A percentile compares a stretch with the other conserved stretches of the same genome.
Evolutionary conservation across 208 protist genomes (phyloP).

Genomic region (Leishmania turanica): DNA sequence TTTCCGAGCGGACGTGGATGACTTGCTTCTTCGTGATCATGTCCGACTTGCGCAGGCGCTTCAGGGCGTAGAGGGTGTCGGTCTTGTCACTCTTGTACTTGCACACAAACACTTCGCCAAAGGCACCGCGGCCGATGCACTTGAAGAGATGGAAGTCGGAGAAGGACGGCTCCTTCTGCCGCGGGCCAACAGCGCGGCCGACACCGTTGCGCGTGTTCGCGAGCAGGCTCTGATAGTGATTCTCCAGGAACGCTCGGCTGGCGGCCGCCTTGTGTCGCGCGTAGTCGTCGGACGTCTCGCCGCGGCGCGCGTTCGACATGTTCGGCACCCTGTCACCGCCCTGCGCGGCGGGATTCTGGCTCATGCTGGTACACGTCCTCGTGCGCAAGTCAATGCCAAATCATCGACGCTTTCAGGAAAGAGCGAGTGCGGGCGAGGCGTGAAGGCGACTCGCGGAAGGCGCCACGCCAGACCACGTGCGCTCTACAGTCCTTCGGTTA

Average conservation of each 20-base stretch:
- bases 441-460: background rate
- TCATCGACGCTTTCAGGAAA: background rate
- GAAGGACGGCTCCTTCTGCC: constrained; percentile 67
- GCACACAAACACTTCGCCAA: constrained; percentile 93
- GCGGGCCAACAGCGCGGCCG: constrained; percentile 61
- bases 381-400: background rate
- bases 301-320: constrained; percentile 42
- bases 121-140: constrained; percentile 90
- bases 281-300: constrained; percentile 70
- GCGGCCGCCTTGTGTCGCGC: constrained; percentile 85
- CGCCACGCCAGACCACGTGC: background rate
- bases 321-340: constrained; percentile 24
- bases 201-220: constrained; percentile 56
- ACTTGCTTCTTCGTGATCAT: constrained; percentile 93
- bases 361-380: constrained; percentile 8
- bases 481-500: background rate
- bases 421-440: too few relatives aligned
- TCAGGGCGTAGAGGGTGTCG: constrained; percentile 87
- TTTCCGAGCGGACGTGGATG: constrained; percentile 88
- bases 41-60: constrained; percentile 91
- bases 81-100: constrained; percentile 65
- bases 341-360: background rate
- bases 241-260: constrained; percentile 87
- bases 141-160: constrained; percentile 90
- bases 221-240: constrained; percentile 80